These are phyloP conservation scores for Sarocladium oryzae DNA, from an alignment of 2,329 filamentous ascomycete genomes.

Conservation along the genomic window DNA sequence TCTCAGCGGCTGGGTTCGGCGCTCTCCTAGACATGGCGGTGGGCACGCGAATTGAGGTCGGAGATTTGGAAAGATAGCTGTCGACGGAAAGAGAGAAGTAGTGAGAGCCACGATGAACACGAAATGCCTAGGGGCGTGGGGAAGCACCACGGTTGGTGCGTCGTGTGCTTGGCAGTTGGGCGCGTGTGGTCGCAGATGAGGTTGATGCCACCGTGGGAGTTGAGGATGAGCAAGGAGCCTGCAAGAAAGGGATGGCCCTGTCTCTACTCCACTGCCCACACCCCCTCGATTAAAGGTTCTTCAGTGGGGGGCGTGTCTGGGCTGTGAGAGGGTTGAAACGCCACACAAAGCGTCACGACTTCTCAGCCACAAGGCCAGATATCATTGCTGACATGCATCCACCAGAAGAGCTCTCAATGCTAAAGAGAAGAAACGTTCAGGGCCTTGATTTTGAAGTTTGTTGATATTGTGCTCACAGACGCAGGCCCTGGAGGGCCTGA, in stretches of 20 bases:
- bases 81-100: too few relatives aligned
- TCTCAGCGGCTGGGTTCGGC: slow-evolving; percentile 73
- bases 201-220: slow-evolving; percentile 6
- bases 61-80: background rate
- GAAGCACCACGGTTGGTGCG: background rate
- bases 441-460: too few relatives aligned
- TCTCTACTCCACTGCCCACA: background rate
- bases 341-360: background rate
- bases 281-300: slow-evolving; percentile 3
- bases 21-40: slow-evolving; percentile 68
- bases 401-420: too few relatives aligned
- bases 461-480: too few relatives aligned
- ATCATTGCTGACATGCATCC: too few relatives aligned
- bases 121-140: background rate
- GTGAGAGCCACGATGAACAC: background rate
- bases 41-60: slow-evolving; percentile 11
- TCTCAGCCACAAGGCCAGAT: background rate
- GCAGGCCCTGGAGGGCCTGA: too few relatives aligned
- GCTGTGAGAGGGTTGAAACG: background rate
- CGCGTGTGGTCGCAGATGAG: slow-evolving; percentile 8
- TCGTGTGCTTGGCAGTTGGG: slow-evolving; percentile 8
- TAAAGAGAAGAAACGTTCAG: too few relatives aligned
- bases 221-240: background rate
- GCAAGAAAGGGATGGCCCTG: slow-evolving; percentile 2
- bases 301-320: background rate